A percentile compares a stretch with the other conserved stretches of the same genome.
Conservation (phyloP, 2,329 filamentous ascomycete species). For the Pseudocercospora eumusae region DNA sequence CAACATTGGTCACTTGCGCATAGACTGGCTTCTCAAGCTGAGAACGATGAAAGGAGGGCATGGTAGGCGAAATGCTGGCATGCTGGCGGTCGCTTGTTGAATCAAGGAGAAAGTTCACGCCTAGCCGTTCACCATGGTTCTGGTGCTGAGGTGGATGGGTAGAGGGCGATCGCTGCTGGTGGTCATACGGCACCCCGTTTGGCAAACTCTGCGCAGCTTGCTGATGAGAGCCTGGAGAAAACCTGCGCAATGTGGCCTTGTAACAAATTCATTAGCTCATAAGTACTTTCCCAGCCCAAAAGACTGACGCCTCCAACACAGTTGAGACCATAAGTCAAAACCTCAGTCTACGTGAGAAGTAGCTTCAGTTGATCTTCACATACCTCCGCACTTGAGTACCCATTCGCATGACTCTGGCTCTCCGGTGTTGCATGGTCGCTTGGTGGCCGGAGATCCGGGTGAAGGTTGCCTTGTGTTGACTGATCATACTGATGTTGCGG, state of each 20-base stretch:
- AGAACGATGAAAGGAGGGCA: conserved; percentile 15
- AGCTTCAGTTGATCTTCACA: neutral
- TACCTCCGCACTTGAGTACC: conserved; percentile 7
- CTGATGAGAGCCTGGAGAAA: conserved; percentile 22
- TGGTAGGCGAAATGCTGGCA: conserved; percentile 18
- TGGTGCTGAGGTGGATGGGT: conserved; percentile 9
- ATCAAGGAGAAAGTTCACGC: conserved; percentile 72
- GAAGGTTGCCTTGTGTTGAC: conserved; percentile 31
- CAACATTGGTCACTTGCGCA: conserved; percentile 54
- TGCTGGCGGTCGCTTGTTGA: conserved; percentile 42
- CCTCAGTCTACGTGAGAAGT: neutral
- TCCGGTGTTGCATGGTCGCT: conserved; percentile 21
- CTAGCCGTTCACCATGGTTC: conserved; percentile 61
- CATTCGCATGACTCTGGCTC: conserved; percentile 6
- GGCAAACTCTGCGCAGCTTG: conserved; percentile 1
- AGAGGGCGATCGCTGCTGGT: conserved; percentile 13
- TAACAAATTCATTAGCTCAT: conserved; percentile 5
- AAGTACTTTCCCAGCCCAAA: neutral
- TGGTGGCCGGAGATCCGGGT: conserved; percentile 39
- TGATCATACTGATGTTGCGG: conserved; percentile 22
- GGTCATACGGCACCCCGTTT: conserved; percentile 8
- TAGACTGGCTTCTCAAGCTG: conserved; percentile 34
- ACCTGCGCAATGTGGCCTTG: conserved; percentile 19
- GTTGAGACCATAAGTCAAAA: neutral
- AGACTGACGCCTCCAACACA: neutral